Evolutionary conservation across 2,329 filamentous ascomycete genomes (phyloP), one percentile per base, ranked within the genome.

Genomic region (Rugonectria rugulosa): DNA sequence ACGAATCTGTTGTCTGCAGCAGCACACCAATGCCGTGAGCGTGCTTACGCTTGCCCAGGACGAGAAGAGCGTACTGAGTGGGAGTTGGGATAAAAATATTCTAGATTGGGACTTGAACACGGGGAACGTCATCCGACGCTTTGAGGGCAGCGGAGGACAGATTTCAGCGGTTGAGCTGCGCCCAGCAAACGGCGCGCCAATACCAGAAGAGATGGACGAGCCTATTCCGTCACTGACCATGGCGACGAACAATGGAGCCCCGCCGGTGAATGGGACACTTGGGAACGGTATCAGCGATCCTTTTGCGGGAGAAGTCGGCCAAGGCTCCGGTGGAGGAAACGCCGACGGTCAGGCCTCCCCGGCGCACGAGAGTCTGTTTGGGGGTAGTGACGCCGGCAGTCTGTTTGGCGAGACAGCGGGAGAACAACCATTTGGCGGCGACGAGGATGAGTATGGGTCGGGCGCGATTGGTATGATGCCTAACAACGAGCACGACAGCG

Each of bases 21-120:
- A 89, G 62, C 95, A 99, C 71, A 92, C 88, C 2, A 97, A 93
- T 41, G 94, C 95, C 1, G 95, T 99, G 15, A 97, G 92, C 17
- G 91, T 96, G 5, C 76, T 99, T 55, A 88, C 85, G 9, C 77
- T 99, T 11, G 86, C 91, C 1, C 86, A 89, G 5, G 93, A 98
- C 64, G 95, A 99, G 76, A 88, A 83, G 67, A 93, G 89, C 32
- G 85, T 98, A 4, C 75, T 99, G 8, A 97, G 92, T 27, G 95
- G 95, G 4, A 94, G 92, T 71, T 99, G 95, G 95, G 95, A 99
- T 73, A 98, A 97, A 76, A 90, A 85, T 15, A 88, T 98, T 1
- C 84, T 92, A 48, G 93, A 98, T 70, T 99, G 95, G 95, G 95
- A 98, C 72, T 74, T 99, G 21, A 92, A 98, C 67, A 95, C 86